Evolutionary conservation across 2,329 filamentous ascomycete genomes (phyloP).

Genomic region (Macrophomina tecta): DNA sequence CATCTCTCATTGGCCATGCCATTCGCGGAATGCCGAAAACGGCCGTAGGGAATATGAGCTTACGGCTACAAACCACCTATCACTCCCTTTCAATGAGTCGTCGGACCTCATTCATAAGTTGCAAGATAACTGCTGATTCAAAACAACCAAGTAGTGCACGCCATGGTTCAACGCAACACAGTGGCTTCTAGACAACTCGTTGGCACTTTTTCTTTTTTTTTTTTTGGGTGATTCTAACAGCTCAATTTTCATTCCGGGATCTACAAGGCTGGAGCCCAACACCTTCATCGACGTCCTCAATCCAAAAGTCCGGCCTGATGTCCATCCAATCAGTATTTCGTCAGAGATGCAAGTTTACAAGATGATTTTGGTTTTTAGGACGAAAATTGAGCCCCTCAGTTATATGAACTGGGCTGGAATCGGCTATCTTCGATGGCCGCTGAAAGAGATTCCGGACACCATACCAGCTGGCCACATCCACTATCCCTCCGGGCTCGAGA

Average conservation of each 20-base stretch:
- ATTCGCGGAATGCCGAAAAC: background rate
- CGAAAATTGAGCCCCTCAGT: background rate
- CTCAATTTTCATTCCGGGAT: no score
- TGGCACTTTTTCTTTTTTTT: no score
- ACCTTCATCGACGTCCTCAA: background rate
- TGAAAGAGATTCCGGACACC: conserved; percentile 2
- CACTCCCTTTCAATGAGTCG: background rate
- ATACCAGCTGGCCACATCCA: background rate
- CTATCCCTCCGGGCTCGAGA: background rate
- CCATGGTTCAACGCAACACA: background rate
- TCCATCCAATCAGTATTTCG: background rate
- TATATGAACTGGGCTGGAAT: background rate
- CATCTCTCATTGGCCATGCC: conserved; percentile 1
- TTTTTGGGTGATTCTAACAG: no score
- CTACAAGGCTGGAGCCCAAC: background rate
- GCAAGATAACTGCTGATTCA: background rate
- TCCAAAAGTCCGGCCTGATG: background rate
- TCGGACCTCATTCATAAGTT: no score
- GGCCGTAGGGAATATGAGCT: background rate
- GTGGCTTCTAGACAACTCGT: no score
- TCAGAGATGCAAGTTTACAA: background rate
- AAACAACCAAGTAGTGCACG: background rate
- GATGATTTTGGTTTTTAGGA: background rate
- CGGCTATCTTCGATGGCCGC: background rate
- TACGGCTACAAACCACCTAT: background rate